Percentiles rank a stretch among this genome's conserved stretches.
These are phyloP conservation scores for Aspergillus kassunensis DNA, from an alignment of 495 filamentous ascomycete genomes.

Conservation along the genomic window DNA sequence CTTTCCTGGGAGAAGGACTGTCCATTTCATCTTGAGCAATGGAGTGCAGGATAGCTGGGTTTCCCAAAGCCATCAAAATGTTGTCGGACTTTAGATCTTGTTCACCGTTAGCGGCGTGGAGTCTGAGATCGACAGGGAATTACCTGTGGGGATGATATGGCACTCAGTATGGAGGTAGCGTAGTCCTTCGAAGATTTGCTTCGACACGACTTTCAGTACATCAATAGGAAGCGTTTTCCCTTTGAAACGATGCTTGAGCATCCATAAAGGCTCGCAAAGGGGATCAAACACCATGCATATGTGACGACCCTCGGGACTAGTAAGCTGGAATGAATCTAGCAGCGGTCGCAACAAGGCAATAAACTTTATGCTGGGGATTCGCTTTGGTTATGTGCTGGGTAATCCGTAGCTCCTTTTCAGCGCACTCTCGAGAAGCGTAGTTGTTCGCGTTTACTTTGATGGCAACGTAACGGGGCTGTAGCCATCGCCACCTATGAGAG, in stretches of 20 bases:
- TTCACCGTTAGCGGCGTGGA: constrained; percentile 16
- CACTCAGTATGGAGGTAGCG: constrained; percentile 38
- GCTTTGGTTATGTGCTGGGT: constrained; percentile 20
- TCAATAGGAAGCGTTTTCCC: constrained; percentile 19
- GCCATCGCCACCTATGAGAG: constrained; percentile 23
- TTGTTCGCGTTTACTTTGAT: constrained; percentile 26
- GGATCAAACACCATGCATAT: constrained; percentile 29
- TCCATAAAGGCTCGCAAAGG: constrained; percentile 29
- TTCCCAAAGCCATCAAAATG: constrained; percentile 33
- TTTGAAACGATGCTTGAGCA: constrained; percentile 24
- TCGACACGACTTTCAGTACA: constrained; percentile 26
- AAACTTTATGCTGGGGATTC: constrained; percentile 20
- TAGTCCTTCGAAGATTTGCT: constrained; percentile 32
- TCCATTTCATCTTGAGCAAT: constrained; percentile 26
- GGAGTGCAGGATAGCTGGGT: constrained; percentile 29
- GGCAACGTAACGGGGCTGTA: constrained; percentile 21
- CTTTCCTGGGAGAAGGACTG: constrained; percentile 30
- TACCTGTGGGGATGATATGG: constrained; percentile 37
- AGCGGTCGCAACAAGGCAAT: constrained; percentile 23
- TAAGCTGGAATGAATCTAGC: constrained; percentile 29
- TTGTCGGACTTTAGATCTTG: constrained; percentile 44
- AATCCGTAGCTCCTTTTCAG: constrained; percentile 26
- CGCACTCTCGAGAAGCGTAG: constrained; percentile 17
- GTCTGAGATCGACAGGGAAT: constrained; percentile 7
- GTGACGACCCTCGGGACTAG: constrained; percentile 24